These are phyloP conservation scores for Astragalus membranaceus DNA, from an alignment of 306 rosid species.

Conservation along the genomic window DNA sequence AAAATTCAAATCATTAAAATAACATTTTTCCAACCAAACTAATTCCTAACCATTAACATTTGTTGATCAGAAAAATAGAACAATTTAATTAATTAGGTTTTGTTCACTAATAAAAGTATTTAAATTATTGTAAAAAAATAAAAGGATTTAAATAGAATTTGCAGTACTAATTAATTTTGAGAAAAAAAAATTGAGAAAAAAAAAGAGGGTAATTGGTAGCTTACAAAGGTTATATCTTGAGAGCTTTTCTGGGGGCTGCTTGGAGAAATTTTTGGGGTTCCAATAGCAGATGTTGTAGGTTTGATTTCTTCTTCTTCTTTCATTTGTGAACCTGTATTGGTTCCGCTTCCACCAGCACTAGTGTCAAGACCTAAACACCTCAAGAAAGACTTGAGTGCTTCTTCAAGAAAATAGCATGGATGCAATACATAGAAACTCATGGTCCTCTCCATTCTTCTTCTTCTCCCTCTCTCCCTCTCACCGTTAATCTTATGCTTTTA, in stretches of 20 bases:
- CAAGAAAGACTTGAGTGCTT: slow-evolving; percentile 16
- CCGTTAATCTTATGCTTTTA: neutral
- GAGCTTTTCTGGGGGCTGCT: neutral
- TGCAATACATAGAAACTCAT: neutral
- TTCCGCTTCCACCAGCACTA: neutral
- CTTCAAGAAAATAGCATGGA: slow-evolving; percentile 20
- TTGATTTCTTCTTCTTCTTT: neutral
- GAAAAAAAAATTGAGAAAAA: neutral
- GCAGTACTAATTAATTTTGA: neutral
- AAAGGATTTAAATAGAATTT: too few species aligned
- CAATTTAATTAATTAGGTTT: too few species aligned
- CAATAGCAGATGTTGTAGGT: neutral
- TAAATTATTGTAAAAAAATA: too few species aligned
- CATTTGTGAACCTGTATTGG: too few species aligned
- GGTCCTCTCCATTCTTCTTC: neutral
- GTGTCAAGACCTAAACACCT: slow-evolving; percentile 33
- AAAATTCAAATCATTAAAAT: too few species aligned
- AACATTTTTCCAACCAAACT: too few species aligned
- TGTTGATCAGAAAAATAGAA: too few species aligned
- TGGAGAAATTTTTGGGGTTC: neutral
- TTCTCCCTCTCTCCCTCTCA: too few species aligned
- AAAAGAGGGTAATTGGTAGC: neutral
- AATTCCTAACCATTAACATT: too few species aligned
- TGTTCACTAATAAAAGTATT: too few species aligned
- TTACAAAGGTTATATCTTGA: neutral